A percentile compares a stretch with the other conserved stretches of the same genome.
Evolutionary conservation across 331 rosid species (phyloP).

Genomic region (Dryas integrifolia): DNA sequence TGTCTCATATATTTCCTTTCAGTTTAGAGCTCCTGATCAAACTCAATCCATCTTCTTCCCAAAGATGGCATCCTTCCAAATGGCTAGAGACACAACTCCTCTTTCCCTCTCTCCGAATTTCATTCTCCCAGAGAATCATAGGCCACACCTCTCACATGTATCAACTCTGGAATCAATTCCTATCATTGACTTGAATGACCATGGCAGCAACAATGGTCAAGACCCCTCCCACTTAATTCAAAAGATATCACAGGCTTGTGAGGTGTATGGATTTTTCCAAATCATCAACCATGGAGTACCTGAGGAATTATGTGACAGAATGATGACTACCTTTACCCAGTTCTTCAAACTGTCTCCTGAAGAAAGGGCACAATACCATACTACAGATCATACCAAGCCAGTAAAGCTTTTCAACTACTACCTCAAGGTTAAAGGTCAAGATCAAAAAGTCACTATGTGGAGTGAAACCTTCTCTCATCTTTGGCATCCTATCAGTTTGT

Average conservation of each 20-base stretch:
- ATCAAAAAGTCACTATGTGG: slow-evolving; percentile 37
- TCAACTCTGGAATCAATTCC: slow-evolving; percentile 38
- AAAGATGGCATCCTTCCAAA: slow-evolving; percentile 27
- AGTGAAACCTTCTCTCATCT: slow-evolving; percentile 47
- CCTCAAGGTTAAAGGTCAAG: slow-evolving; percentile 32
- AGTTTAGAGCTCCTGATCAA: neutral
- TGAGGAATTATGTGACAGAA: slow-evolving; percentile 30
- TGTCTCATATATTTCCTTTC: neutral
- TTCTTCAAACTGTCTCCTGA: slow-evolving; percentile 45
- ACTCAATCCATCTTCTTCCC: neutral
- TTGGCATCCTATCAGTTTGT: slow-evolving; percentile 32
- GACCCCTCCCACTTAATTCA: slow-evolving; percentile 21
- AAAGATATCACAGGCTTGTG: slow-evolving; percentile 47
- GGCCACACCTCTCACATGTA: slow-evolving; percentile 46
- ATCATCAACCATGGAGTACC: slow-evolving; percentile 54
- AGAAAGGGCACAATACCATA: slow-evolving; percentile 24
- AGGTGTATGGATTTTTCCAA: slow-evolving; percentile 49
- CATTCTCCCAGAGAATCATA: slow-evolving; percentile 38
- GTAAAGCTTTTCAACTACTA: slow-evolving; percentile 27
- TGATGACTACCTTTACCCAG: slow-evolving; percentile 23
- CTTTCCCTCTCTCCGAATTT: slow-evolving; percentile 34
- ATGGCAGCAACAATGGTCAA: neutral
- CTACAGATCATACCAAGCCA: slow-evolving; percentile 33
- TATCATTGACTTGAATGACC: slow-evolving; percentile 38
- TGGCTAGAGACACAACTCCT: slow-evolving; percentile 25